Evolutionary conservation across 805 yeast species (phyloP).

Genomic region (Yamadazyma tumulicola): DNA sequence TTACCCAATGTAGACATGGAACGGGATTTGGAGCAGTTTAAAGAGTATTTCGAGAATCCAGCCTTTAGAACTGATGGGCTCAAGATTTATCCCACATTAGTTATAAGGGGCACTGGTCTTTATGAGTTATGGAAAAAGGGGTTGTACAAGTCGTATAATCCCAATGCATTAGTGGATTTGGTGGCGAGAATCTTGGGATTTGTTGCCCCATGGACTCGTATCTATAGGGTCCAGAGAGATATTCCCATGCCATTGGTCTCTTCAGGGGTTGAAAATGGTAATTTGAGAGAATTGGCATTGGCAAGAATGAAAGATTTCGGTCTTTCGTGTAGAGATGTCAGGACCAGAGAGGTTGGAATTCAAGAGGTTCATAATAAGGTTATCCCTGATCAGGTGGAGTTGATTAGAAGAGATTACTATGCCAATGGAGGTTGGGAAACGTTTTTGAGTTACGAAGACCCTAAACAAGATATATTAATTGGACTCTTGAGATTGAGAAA

Average conservation of each 20-base stretch:
- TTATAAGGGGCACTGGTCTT: conserved; percentile 94
- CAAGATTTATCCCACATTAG: conserved; percentile 92
- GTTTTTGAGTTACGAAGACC: conserved; percentile 92
- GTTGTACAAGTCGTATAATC: conserved; percentile 88
- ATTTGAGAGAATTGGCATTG: conserved; percentile 87
- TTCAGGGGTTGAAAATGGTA: conserved; percentile 97
- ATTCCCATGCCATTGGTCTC: conserved; percentile 98
- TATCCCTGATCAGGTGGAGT: conserved; percentile 94
- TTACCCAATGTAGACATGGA: conserved; percentile 98
- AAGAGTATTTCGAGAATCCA: conserved; percentile 95
- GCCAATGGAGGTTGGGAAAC: conserved; percentile 99
- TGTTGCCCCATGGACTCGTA: conserved; percentile 99
- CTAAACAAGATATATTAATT: conserved; percentile 90
- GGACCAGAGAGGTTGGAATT: conserved; percentile 97
- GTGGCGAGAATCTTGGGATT: conserved; percentile 94
- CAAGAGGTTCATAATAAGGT: conserved; percentile 98
- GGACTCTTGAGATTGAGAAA: conserved; percentile 85
- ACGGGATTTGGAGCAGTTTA: conserved; percentile 91
- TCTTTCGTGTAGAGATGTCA: conserved; percentile 89
- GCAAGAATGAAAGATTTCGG: conserved; percentile 99
- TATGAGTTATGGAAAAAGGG: conserved; percentile 98
- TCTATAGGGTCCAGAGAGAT: conserved; percentile 97
- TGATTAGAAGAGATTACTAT: conserved; percentile 90
- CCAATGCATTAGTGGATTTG: conserved; percentile 87
- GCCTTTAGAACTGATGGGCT: conserved; percentile 96